Evolutionary conservation across 495 filamentous ascomycete genomes (phyloP), one percentile per base, ranked within the genome.

Genomic region (Neurospora sp.): DNA sequence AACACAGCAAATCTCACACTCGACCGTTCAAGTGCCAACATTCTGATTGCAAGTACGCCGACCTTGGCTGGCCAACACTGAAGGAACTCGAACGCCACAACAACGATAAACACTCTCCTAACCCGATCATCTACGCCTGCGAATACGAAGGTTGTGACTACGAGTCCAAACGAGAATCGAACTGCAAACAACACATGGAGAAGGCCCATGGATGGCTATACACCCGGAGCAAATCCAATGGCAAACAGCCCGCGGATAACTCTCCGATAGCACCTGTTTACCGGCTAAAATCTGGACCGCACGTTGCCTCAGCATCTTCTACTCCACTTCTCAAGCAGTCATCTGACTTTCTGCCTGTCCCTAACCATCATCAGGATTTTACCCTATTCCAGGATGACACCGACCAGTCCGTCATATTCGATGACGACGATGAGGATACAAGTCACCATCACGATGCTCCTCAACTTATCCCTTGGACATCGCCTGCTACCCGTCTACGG

Each of bases 161-260:
- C 83, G 88, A 91, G 74, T 97, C 94, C 62, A 98, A 97, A 85
- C 90, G 96, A 46, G 92, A 97, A 82, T 96, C 93, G 79, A 99
- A 99, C 83, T 97, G 93, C 89, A 98, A 98, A 81, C 96, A 99
- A 80, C 96, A 99, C 82, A 99, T 99, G 96, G 96, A 99, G 85
- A 99, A 98, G 80, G 90, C 93, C 0, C 96, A 99, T 77, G 88
- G 90, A 38, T 98, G 93, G 90, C 84, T 86, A 2, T 99, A 99
- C 77, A 87, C 92, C 74, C 91, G 94, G 69, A 93, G 93, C 72
- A 97, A 97, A 86, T 92, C 91, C 82, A 97, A 95, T 40, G 79
- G 79, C 70, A 89, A 90, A 42, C 76, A 72, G 4, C 14, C 71
- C 16, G 27, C 70, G 16, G 31, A 31, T 31, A 60, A 40, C 35